Evolutionary conservation across 148 eudicot genomes (phyloP).

Genomic region (Polygonum aviculare): DNA sequence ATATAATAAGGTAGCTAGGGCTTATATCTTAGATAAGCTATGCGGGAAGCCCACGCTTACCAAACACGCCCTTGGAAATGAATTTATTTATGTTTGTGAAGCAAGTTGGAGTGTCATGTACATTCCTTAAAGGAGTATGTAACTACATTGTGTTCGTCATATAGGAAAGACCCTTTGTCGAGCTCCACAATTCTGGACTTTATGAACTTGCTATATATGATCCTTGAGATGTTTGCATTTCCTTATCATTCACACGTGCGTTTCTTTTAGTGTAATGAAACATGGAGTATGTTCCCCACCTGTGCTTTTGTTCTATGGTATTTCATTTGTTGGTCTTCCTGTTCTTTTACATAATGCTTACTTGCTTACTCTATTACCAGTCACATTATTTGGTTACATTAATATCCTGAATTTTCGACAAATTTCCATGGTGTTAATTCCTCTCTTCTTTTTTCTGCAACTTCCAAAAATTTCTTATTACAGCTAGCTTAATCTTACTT

Average conservation of each 20-base stretch:
- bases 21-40: not conserved
- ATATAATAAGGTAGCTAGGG: not conserved
- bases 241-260: not conserved
- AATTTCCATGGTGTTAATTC: not conserved
- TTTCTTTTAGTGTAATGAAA: not conserved
- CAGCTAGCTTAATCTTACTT: not conserved
- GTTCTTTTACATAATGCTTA: not conserved
- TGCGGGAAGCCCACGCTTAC: not conserved
- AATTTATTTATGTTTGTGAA: not conserved
- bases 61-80: not conserved
- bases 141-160: not conserved
- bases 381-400: not conserved
- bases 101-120: not conserved
- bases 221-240: not conserved
- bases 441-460: not conserved
- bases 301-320: not conserved
- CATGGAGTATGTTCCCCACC: not conserved
- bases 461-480: not conserved
- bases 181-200: not conserved
- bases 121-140: not conserved
- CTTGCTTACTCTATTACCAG: not conserved
- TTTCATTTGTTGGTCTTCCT: not conserved
- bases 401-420: not conserved
- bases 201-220: not conserved
- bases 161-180: not conserved